These are phyloP conservation scores for Margaritispora aquatica DNA, from an alignment of 495 filamentous ascomycete genomes.

Conservation along the genomic window DNA sequence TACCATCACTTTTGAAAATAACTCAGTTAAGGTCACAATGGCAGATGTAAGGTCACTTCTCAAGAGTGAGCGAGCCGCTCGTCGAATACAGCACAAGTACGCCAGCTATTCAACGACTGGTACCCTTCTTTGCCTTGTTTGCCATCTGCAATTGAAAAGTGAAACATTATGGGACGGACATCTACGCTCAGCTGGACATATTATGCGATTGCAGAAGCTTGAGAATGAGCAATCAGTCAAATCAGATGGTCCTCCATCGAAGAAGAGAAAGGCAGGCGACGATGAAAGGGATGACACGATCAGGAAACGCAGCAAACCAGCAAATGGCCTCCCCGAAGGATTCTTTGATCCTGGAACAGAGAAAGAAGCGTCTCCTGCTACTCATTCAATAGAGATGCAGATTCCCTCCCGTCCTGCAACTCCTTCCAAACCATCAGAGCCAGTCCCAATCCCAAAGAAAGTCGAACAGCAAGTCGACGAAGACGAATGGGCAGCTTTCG, in stretches of 20 bases:
- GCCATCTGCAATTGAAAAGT: conserved; percentile 52
- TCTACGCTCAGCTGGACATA: conserved; percentile 42
- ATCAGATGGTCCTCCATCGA: conserved; percentile 4
- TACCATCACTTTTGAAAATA: too few species aligned
- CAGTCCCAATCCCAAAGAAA: neutral
- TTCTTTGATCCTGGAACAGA: conserved; percentile 16
- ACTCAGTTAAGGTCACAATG: conserved; percentile 54
- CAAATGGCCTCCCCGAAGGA: conserved; percentile 16
- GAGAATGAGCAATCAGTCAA: conserved; percentile 11
- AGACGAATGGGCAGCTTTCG: conserved; percentile 86
- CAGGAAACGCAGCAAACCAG: conserved; percentile 25
- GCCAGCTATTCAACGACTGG: conserved; percentile 55
- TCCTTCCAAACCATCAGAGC: conserved; percentile 25
- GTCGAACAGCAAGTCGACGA: conserved; percentile 52
- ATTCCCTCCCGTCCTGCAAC: conserved; percentile 52
- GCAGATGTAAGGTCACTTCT: conserved; percentile 78
- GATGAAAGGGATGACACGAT: conserved; percentile 30
- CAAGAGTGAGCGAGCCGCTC: conserved; percentile 71
- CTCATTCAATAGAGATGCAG: conserved; percentile 31
- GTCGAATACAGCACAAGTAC: conserved; percentile 63
- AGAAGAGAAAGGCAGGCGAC: conserved; percentile 23
- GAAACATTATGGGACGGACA: conserved; percentile 57
- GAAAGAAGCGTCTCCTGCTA: neutral
- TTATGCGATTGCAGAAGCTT: conserved; percentile 23
- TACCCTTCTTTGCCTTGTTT: conserved; percentile 53